phyloP scores from a whole-genome alignment of 495 filamentous ascomycete genomes.

The Neurospora intermedia region DNA sequence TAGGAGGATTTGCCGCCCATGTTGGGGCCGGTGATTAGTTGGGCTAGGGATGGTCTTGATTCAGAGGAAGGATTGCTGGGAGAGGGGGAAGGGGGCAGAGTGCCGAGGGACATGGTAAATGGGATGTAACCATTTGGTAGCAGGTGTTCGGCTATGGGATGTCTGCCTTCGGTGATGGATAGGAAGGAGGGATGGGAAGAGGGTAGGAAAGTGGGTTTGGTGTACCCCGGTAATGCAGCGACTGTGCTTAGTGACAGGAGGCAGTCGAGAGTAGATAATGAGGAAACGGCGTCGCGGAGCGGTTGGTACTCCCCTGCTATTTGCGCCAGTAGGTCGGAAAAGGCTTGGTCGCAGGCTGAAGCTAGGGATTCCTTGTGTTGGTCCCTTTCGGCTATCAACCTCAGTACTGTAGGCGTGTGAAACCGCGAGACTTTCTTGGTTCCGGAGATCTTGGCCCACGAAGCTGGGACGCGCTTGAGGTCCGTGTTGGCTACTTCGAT shows the following conservation, averaged over 20 bases:
- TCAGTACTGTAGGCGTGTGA: constrained; percentile 83
- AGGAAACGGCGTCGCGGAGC: constrained; percentile 77
- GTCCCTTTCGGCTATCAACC: constrained; percentile 76
- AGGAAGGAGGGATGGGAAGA: constrained; percentile 54
- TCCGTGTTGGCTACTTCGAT: constrained; percentile 78
- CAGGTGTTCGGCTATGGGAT: constrained; percentile 94
- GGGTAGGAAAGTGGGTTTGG: constrained; percentile 64
- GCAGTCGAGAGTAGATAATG: constrained; percentile 82
- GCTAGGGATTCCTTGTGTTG: constrained; percentile 90
- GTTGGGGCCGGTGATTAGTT: constrained; percentile 92
- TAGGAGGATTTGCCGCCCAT: constrained; percentile 98
- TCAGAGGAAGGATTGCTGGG: too few relatives aligned
- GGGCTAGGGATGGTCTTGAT: constrained; percentile 49
- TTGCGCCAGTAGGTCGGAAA: constrained; percentile 51
- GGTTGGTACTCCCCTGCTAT: constrained; percentile 77
- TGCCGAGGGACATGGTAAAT: constrained; percentile 64
- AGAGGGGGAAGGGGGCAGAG: constrained; percentile 28
- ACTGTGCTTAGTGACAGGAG: constrained; percentile 77
- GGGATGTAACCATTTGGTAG: constrained; percentile 84
- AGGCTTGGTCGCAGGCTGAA: constrained; percentile 87
- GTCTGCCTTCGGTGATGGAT: constrained; percentile 63
- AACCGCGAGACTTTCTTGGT: constrained; percentile 90
- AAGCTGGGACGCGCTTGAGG: constrained; percentile 78
- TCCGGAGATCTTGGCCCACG: constrained; percentile 86
- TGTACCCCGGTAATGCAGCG: constrained; percentile 78